These are phyloP conservation scores for Acarospora socialis DNA, from an alignment of 2,329 filamentous ascomycete genomes.

Conservation along the genomic window DNA sequence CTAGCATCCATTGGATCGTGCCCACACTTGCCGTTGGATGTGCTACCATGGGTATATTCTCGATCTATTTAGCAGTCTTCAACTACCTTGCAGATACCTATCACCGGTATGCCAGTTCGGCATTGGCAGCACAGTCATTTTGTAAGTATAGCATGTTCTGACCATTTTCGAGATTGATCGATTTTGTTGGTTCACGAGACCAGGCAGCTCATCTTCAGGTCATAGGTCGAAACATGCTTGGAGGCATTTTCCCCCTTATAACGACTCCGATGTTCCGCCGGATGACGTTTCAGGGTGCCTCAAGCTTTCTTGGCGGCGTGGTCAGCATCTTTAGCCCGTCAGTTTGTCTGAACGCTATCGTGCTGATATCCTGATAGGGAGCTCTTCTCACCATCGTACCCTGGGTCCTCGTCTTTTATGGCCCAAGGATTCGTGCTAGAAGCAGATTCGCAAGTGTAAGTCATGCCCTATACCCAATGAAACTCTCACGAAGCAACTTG, in stretches of 20 bases:
- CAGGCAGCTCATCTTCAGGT: too few relatives aligned
- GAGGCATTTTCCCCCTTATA: slow-evolving; percentile 66
- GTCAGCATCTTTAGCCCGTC: slow-evolving; percentile 27
- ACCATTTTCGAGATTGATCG: too few relatives aligned
- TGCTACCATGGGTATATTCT: slow-evolving; percentile 74
- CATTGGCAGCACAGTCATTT: slow-evolving; percentile 73
- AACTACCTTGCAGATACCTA: slow-evolving; percentile 89
- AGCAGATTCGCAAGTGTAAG: slow-evolving; percentile 60
- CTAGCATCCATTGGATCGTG: slow-evolving; percentile 54
- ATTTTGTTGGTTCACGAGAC: too few relatives aligned
- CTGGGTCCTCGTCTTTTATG: slow-evolving; percentile 71
- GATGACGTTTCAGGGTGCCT: slow-evolving; percentile 56
- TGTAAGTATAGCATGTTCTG: slow-evolving; percentile 31
- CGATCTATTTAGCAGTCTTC: slow-evolving; percentile 75
- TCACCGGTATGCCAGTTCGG: slow-evolving; percentile 69
- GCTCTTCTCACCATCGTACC: slow-evolving; percentile 61
- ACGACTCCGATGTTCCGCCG: slow-evolving; percentile 58
- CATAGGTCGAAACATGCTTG: slow-evolving; percentile 58
- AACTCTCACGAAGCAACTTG: too few relatives aligned
- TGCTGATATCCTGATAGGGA: slow-evolving; percentile 24
- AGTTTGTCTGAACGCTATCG: too few relatives aligned
- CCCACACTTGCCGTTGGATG: slow-evolving; percentile 56
- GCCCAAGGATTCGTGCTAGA: slow-evolving; percentile 56
- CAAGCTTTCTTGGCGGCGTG: slow-evolving; percentile 62
- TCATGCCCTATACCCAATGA: too few relatives aligned